Evolutionary conservation across 768 basidiomycete genomes (phyloP).

Genomic region (Gelatoporia subvermispora): DNA sequence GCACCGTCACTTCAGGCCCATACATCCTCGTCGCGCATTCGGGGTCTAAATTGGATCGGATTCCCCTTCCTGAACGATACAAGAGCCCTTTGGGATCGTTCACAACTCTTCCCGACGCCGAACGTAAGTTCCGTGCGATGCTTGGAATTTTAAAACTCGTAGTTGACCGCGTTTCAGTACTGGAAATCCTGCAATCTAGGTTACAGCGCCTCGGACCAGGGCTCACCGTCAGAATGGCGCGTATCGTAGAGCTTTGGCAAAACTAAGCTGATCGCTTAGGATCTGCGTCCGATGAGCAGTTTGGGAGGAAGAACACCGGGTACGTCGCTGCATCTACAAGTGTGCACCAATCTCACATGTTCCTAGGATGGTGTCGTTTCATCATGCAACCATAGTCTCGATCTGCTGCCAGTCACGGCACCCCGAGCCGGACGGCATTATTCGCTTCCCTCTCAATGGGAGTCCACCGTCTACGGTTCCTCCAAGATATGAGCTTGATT

Average conservation of each 20-base stretch:
- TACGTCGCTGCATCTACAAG: too few species aligned
- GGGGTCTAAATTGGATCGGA: background rate
- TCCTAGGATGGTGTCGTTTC: background rate
- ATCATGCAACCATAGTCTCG: conserved; percentile 1
- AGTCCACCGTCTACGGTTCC: too few species aligned
- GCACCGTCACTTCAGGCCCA: background rate
- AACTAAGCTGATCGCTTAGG: too few species aligned
- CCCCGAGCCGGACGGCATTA: background rate
- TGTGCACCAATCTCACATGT: background rate
- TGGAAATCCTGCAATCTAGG: background rate
- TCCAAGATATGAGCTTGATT: background rate
- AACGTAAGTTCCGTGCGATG: too few species aligned
- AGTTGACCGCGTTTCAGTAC: too few species aligned
- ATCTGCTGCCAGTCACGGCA: conserved; percentile 1
- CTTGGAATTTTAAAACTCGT: too few species aligned
- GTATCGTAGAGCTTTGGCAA: background rate
- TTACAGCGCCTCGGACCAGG: background rate
- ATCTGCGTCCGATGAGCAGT: too few species aligned
- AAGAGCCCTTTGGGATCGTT: background rate
- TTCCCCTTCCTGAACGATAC: background rate
- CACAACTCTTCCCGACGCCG: too few species aligned
- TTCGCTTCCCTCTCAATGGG: background rate
- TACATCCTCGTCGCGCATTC: conserved; percentile 1
- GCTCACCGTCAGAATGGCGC: conserved; percentile 2
- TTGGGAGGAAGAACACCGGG: too few species aligned